Evolutionary conservation across 305 asterid genomes (phyloP), one percentile per base, ranked within the genome.

Genomic region (Fraxinus platypoda): DNA sequence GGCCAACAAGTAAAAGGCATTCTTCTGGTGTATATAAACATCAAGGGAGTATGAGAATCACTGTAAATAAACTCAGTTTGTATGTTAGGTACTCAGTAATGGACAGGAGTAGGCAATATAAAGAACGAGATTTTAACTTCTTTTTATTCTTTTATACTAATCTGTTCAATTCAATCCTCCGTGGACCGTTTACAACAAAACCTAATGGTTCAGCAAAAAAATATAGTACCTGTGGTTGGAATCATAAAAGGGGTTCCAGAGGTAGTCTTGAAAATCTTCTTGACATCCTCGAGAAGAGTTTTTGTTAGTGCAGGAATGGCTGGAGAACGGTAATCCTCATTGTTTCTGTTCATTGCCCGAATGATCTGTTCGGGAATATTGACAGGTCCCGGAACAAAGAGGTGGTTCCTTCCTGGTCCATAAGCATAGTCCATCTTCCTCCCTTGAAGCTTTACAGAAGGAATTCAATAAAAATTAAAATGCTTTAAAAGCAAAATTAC

Each of bases 331-430:
- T 96, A 96, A 79, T 96, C 99, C 88, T 96, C 99, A 17, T 96
- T 96, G 90, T 96, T 96, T 57, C 99, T 64, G 97, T 88, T 96
- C 99, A 96, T 96, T 0, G 99, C 98, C 73, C 99, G 98, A 38
- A 96, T 81, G 82, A 96, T 91, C 83, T 93, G 99, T 9, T 96
- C 99, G 31, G 99, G 99, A 90, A 96, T 96, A 72, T 96, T 96
- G 52, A 96, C 99, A 6, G 99, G 99, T 34, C 99, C 99, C 26
- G 99, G 99, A 83, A 96, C 99, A 79, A 96, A 96, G 72, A 96
- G 95, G 89, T 96, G 99, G 91, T 96, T 92, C 92, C 98, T 84
- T 87, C 99, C 99, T 23, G 99, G 98, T 80, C 94, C 99, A 87
- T 92, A 54, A 17, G 91, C 91, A 34, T 94, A 93, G 86, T 96